Evolutionary conservation across 805 yeast species (phyloP), one percentile per base, ranked within the genome.

Genomic region (Candida jianshihensis): DNA sequence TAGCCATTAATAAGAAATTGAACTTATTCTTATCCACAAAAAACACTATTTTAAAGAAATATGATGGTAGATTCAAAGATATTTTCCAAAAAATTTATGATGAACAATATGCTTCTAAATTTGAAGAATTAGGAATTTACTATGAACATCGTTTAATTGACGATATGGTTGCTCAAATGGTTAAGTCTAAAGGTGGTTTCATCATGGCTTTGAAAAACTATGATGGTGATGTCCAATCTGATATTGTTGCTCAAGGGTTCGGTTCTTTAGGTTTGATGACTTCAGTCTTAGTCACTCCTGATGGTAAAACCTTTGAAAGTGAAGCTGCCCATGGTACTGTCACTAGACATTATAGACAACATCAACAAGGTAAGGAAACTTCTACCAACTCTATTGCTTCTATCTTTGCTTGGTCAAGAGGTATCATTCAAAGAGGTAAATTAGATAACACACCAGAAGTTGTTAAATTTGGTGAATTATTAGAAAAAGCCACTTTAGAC

Each of bases 261-360:
- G 92, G 92, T 18, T 82, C 90, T 3, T 66, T 83, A 45, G 92
- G 92, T 36, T 69, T 83, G 46, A 83, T 83, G 92, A 82, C 92
- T 9, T 83, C 92, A 10, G 85, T 78, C 28, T 70, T 83, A 46
- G 78, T 82, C 66, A 79, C 90, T 14, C 89, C 90, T 35, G 90
- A 83, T 61, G 92, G 92, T 29, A 80, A 81, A 57, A 76, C 88
- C n/a, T 83, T 79, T 49, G 92, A 83, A 65, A 70, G 83, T 41
- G 92, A 83, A 60, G 90, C 90, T 41, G 92, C 92, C 24, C 92
- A 83, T 54, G 92, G 92, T 50, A 83, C 92, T 14, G 92, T 83
- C 44, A 83, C 92, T 22, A 78, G 92, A 73, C 92, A 83, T 56
- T 83, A 67, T 65, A 79, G 90, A 73, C 83, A 76, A 60, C 77